Conservation (phyloP, 306 rosid species). For the Cicer bijugum region DNA sequence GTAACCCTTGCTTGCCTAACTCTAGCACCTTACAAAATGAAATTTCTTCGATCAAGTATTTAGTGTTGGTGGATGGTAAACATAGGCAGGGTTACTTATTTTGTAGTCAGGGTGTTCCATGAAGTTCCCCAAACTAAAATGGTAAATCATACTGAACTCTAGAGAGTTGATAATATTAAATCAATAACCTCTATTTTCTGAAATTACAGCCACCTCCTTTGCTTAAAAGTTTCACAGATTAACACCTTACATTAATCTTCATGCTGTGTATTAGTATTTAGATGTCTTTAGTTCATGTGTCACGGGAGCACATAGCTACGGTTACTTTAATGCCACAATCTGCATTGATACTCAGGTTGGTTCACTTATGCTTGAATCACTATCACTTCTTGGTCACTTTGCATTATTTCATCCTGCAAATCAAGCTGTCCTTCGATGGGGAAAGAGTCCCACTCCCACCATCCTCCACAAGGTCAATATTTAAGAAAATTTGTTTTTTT, state of each 20-base stretch:
- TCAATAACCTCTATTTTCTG: neutral
- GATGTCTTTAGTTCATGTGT: constrained; percentile 18
- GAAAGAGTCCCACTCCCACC: constrained; percentile 96
- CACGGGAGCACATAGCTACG: neutral
- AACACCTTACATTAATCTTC: constrained; percentile 32
- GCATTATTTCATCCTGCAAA: constrained; percentile 88
- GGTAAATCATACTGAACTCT: constrained; percentile 22
- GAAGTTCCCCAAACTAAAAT: constrained; percentile 26
- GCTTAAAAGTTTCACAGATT: neutral
- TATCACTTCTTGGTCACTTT: constrained; percentile 88
- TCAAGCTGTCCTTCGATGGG: constrained; percentile 98
- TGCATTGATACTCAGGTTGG: constrained; percentile 68
- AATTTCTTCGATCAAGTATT: constrained; percentile 15
- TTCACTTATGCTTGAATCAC: constrained; percentile 78
- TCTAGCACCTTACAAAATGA: constrained; percentile 18
- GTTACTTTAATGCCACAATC: constrained; percentile 32
- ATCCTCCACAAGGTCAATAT: constrained; percentile 85
- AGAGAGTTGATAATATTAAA: constrained; percentile 16
- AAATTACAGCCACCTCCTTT: constrained; percentile 21
- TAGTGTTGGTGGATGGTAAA: constrained; percentile 18
- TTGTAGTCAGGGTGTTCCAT: constrained; percentile 35
- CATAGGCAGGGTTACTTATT: constrained; percentile 14
- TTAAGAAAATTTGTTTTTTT: neutral
- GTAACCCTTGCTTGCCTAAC: constrained; percentile 17
- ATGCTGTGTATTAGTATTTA: constrained; percentile 18